Evolutionary conservation across 2,329 filamentous ascomycete genomes (phyloP), one percentile per base, ranked within the genome.

Genomic region (Cladosporium sp.): DNA sequence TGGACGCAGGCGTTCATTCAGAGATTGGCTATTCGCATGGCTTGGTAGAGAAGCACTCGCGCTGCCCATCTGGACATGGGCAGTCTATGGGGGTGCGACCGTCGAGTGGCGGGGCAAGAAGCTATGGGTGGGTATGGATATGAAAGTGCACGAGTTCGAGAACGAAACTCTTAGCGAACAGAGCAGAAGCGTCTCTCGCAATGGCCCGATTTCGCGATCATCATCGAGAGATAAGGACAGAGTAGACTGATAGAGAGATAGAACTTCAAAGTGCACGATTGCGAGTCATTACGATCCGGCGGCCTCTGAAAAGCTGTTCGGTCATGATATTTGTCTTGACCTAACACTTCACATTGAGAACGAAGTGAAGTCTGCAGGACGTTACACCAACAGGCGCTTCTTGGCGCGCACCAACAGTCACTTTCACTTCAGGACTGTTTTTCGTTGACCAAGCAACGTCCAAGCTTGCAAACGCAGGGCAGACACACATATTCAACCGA

Each of bases 51-150:
- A 99, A 74, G 64, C 84, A 0, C 78, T 97, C 8, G 92, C 94
- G 0, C 78, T 96, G 47, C 92, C 92, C 0, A 88, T 99, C 60
- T 99, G 94, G 94, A 77, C 85, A 0, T 92, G 88, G 84, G 94
- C 94, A 0, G 89, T 97, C 19, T 84, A 90, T 66, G 88, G 93
- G n/a, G 94, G 94, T 0, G 85, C 88, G 1, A 93, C 87, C 0
- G 90, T 99, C 0, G 84, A 84, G 55, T 99, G 94, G 95, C 80
- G 94, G 58, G 93, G 92, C 0, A 87, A 87, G 68, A 82, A 79
- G 28, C 97, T 97, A 71, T 84, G 83, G 67, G 92, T 97, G 1
- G 85, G 88, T 1, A 81, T 90, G 65, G 89, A 97, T 71, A 93
- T 93, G 81, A 89, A 86, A 52, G 93, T 96, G 25, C 80, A 84